Evolutionary conservation across 768 basidiomycete species (phyloP), one percentile per base, ranked within the genome.

Genomic region (Bullera alba): DNA sequence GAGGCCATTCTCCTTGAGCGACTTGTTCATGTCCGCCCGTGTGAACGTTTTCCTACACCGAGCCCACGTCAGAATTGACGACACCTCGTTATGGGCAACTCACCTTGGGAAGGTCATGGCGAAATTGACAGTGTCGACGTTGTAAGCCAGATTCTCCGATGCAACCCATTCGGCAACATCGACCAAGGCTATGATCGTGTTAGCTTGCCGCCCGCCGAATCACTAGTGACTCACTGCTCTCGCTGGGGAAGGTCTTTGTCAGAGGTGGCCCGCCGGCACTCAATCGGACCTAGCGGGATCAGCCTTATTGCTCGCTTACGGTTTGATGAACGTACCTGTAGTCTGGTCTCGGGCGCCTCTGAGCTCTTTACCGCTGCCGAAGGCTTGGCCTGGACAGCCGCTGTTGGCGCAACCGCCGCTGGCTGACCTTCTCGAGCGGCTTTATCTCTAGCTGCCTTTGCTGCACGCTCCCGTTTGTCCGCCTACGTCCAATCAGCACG

Each of bases 141-240:
- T 81, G 19, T 88, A 79, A 1, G 71, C 61, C 27, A 85, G 66
- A 22, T 77, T 78, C 71, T 93, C 89, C 0, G 80, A 81, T 3
- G 88, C 90, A 27, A 93, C 70, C 67, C 77, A 92, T 73, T 93
- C 89, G 19, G 90, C 89, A 0, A 93, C 89, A 59, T 86, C 86
- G 0, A 79, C 78, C 41, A 95, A 76, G 2, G 86, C 90, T 92
- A 60, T 14, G 28, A 28, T 50, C 29, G 51, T 27, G 14, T n/a
- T 7, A 7, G 27, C 19, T 5, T 38, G 32, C 29, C 2, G 29
- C 26, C 23, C 17, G 0, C 37, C 42, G 19, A 30, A 34, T 16
- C 23, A 41, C 28, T 10, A 16, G 38, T 4, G 36, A 60, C 67
- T 51, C 42, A 71, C 70, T 65, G 21, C 50, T 56, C 37, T 67